Evolutionary conservation across 2,329 filamentous ascomycete species (phyloP), one percentile per base, ranked within the genome.

Genomic region (Gliomastix tumulicola): DNA sequence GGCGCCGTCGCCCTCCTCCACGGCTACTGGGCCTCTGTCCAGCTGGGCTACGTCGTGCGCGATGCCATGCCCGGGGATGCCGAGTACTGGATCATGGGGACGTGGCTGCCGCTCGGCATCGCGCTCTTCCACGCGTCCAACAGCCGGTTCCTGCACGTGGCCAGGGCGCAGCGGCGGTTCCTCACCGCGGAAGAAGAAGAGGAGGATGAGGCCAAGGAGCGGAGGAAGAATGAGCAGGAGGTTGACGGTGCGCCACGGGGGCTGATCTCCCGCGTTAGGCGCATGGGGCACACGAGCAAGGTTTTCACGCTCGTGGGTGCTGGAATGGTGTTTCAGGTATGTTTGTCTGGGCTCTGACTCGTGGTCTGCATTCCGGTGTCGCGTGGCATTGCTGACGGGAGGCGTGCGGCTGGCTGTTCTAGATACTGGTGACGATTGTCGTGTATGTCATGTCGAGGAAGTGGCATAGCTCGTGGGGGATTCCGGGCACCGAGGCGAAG

Each of bases 11-110:
- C 17, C 6, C 42, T 62, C 21, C 54, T 68, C 16, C 65, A 68
- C 39, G 39, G 59, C 5, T 69, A 68, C 51, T 68, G 63, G 63
- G 35, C 59, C 16, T 54, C 60, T 3, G 56, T 65, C 4, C 52
- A 61, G 41, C 52, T 57, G 4, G 62, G 49, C 2, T 68, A 68
- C 38, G 48, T 55, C 16, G 55, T 63, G 36, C 59, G 57, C 3
- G 54, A 62, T 3, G 41, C 66, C 3, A 56, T 60, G 35, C 71
- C 75, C 0, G 74, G 74, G 36, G 59, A 66, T 16, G 63, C 64
- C 13, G 74, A 81, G 54, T 84, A 68, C 51, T 83, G 76, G 71
- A 65, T 79, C 49, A 83, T 83, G 79, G 70, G 73, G 34, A 68
- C 75, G 31, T 78, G 74, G 50, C 59, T 83, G 7, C 79, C 79